Evolutionary conservation across 768 basidiomycete genomes (phyloP), one percentile per base, ranked within the genome.

Genomic region (Lactarius sp.): DNA sequence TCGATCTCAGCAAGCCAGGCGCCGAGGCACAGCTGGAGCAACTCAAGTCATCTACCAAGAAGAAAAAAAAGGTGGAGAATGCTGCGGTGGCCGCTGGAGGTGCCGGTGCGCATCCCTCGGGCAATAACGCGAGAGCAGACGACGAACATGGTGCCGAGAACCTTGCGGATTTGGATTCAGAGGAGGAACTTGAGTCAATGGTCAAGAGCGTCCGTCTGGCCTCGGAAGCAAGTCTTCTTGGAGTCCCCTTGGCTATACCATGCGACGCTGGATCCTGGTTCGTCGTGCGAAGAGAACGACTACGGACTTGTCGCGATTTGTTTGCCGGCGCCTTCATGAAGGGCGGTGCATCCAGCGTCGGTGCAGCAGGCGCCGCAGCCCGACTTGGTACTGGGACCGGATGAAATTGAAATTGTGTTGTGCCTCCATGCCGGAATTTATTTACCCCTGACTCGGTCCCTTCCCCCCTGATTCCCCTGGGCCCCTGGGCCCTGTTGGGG

Each of bases 191-290:
- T 53, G 92, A 94, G 56, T 82, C 84, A 14, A 78, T 94, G 31
- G 80, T 88, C 34, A 79, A 78, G 60, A 84, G 84, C 10, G 82
- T 92, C 34, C 78, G 82, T 54, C 72, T 73, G 2, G 84, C 87
- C 1, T 78, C 78, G 56, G 78, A 80, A 27, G 82, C 78, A 66
- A 88, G 88, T 2, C 67, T 85, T 31, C 77, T 87, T 47, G 85
- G 81, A 5, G 76, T 82, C 5, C 87, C 88, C 12, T 75, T 92
- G 18, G 92, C 90, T 2, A 81, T 86, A 0, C 86, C 92, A 2
- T 83, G 78, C 65, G 88, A 89, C 67, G 83, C 86, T 20, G 80
- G 88, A 37, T 86, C 84, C n/a, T 90, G 87, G 88, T 94, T 92
- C 72, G 86, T 90, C 37, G 83, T 83, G 60, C 79, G 92, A 22